Conservation (phyloP, 2,329 filamentous ascomycete species). For the Curvularia hawaiiensis region DNA sequence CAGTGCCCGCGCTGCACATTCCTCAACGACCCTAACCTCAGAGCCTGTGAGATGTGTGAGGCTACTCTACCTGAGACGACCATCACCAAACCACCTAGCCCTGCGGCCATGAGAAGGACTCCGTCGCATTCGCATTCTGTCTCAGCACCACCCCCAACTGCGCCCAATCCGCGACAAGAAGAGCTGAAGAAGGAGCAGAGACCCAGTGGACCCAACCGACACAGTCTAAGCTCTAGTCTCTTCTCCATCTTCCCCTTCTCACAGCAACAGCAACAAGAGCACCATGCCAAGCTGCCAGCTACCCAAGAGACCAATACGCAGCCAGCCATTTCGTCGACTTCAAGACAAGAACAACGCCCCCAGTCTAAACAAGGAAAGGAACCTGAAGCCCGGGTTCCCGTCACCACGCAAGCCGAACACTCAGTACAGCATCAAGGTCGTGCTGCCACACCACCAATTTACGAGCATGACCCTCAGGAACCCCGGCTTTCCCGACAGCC, state of each 20-base stretch:
- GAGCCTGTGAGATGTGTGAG: conserved; percentile 42
- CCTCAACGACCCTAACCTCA: conserved; percentile 40
- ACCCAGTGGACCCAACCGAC: conserved; percentile 34
- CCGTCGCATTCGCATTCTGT: conserved; percentile 36
- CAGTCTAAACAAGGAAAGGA: conserved; percentile 7
- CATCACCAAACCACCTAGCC: conserved; percentile 32
- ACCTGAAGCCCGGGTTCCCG: neutral
- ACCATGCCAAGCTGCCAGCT: conserved; percentile 35
- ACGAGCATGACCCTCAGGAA: conserved; percentile 8
- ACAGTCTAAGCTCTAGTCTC: conserved; percentile 41
- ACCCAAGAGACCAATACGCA: conserved; percentile 25
- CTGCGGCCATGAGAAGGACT: conserved; percentile 17
- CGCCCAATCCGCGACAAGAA: conserved; percentile 10
- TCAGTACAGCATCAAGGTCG: neutral
- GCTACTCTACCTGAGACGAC: conserved; percentile 33
- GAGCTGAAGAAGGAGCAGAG: conserved; percentile 16
- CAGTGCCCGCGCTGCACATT: conserved; percentile 45
- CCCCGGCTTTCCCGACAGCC: conserved; percentile 24
- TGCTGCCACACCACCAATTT: conserved; percentile 13
- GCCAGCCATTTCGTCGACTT: conserved; percentile 5
- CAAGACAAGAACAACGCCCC: conserved; percentile 2
- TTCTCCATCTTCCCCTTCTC: conserved; percentile 46
- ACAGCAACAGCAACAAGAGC: conserved; percentile 39
- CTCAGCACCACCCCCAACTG: conserved; percentile 31
- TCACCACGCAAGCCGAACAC: neutral